These are phyloP conservation scores for Penicillium macrosclerotiorum DNA, from an alignment of 495 filamentous ascomycete genomes.

Conservation along the genomic window DNA sequence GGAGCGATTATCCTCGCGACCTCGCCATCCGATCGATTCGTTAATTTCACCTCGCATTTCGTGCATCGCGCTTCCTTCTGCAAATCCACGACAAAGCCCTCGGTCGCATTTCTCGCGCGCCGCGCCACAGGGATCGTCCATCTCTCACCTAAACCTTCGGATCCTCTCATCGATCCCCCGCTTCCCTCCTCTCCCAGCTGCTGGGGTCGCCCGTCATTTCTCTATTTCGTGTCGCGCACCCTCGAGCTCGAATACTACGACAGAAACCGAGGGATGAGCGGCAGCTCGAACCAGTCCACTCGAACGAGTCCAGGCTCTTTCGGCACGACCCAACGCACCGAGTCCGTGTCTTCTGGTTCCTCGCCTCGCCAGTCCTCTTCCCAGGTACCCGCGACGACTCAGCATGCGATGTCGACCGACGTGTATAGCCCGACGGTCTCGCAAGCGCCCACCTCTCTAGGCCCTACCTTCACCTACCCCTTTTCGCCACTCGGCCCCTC, in stretches of 20 bases:
- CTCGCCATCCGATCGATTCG: constrained; percentile 18
- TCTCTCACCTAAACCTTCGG: constrained; percentile 16
- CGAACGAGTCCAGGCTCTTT: constrained; percentile 49
- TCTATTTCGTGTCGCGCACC: constrained; percentile 25
- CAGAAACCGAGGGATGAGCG: constrained; percentile 42
- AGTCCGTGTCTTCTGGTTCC: constrained; percentile 47
- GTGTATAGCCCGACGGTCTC: constrained; percentile 44
- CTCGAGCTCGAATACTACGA: constrained; percentile 14
- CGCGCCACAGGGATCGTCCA: constrained; percentile 18
- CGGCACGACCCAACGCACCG: constrained; percentile 45
- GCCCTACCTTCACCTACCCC: constrained; percentile 38
- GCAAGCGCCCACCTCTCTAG: constrained; percentile 40
- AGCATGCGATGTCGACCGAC: constrained; percentile 55
- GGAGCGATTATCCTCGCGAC: constrained; percentile 11
- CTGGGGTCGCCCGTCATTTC: constrained; percentile 3
- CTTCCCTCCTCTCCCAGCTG: constrained; percentile 11
- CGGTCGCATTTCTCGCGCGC: constrained; percentile 20
- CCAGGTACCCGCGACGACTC: constrained; percentile 43
- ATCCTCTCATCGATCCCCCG: constrained; percentile 3
- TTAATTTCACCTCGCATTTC: constrained; percentile 17
- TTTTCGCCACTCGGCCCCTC: constrained; percentile 46
- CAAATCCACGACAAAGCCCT: constrained; percentile 3
- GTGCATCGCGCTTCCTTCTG: constrained; percentile 12
- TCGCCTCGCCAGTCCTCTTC: constrained; percentile 44
- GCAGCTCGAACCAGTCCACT: constrained; percentile 48